phyloP scores from a whole-genome alignment of 2,329 filamentous ascomycete genomes.

The Pezicula carpinea region DNA sequence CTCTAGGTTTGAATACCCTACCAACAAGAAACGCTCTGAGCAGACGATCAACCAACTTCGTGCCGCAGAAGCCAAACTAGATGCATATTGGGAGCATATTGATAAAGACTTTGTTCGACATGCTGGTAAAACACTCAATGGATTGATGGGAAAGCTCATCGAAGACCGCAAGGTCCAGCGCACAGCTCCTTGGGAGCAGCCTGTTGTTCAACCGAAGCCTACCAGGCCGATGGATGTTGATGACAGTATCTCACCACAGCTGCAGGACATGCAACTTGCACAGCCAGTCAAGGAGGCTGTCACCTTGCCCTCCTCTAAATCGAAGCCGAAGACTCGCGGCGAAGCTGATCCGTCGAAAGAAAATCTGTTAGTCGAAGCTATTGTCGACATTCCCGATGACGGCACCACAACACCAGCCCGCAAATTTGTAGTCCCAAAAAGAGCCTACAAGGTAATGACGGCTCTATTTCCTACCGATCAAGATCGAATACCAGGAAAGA shows the following conservation, averaged over 20 bases:
- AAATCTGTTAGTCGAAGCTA: background rate
- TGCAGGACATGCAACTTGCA: background rate
- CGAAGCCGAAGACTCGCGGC: background rate
- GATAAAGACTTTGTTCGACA: background rate
- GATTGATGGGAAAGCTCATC: background rate
- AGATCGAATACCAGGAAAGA: constrained; percentile 17
- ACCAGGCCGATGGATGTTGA: background rate
- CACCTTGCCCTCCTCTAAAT: background rate
- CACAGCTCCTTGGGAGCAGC: background rate
- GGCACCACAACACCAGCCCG: background rate
- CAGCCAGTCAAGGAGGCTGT: background rate
- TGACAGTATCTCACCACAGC: background rate
- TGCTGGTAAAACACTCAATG: background rate
- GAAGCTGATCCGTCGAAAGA: background rate
- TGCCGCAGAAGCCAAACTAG: background rate
- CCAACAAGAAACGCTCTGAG: background rate
- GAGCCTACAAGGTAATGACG: background rate
- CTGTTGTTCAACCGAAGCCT: background rate
- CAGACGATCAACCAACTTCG: background rate
- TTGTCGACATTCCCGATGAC: background rate
- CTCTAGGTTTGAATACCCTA: background rate
- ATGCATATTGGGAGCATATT: background rate
- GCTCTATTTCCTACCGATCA: constrained; percentile 4
- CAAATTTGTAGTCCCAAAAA: background rate
- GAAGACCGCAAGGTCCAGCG: background rate